phyloP scores from a whole-genome alignment of 495 filamentous ascomycete genomes.

The Penicillium antarcticum region DNA sequence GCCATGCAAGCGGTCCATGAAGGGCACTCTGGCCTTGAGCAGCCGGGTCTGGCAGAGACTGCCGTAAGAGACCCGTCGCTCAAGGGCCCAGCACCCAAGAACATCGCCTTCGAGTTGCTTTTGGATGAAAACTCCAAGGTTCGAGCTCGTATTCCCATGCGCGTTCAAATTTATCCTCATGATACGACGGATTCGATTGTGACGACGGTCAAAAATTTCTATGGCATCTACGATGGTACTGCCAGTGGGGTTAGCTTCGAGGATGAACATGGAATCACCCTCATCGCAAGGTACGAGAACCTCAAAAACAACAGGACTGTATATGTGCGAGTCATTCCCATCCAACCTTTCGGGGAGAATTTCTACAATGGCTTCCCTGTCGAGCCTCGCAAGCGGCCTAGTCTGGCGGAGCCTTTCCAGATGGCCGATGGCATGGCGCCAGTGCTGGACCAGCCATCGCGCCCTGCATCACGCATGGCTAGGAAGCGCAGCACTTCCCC shows the following conservation, averaged over 20 bases:
- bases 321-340: conserved; percentile 77
- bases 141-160: conserved; percentile 79
- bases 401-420: conserved; percentile 54
- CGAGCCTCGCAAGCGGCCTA: conserved; percentile 45
- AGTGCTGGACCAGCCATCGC: conserved; percentile 55
- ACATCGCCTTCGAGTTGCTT: conserved; percentile 81
- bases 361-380: conserved; percentile 37
- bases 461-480: conserved; percentile 64
- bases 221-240: conserved; percentile 78
- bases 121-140: conserved; percentile 69
- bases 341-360: conserved; percentile 46
- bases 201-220: conserved; percentile 96
- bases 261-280: conserved; percentile 76
- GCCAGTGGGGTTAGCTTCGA: conserved; percentile 85
- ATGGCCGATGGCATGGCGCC: conserved; percentile 51
- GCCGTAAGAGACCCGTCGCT: conserved; percentile 43
- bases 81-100: conserved; percentile 62
- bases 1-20: conserved; percentile 43
- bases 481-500: conserved; percentile 83
- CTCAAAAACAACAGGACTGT: conserved; percentile 85
- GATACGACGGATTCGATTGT: conserved; percentile 96
- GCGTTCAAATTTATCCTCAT: conserved; percentile 86
- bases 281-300: conserved; percentile 95
- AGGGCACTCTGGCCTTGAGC: conserved; percentile 36
- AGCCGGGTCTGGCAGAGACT: conserved; percentile 27